phyloP scores from a whole-genome alignment of 495 filamentous ascomycete genomes.

The Annulohypoxylon nitens region DNA sequence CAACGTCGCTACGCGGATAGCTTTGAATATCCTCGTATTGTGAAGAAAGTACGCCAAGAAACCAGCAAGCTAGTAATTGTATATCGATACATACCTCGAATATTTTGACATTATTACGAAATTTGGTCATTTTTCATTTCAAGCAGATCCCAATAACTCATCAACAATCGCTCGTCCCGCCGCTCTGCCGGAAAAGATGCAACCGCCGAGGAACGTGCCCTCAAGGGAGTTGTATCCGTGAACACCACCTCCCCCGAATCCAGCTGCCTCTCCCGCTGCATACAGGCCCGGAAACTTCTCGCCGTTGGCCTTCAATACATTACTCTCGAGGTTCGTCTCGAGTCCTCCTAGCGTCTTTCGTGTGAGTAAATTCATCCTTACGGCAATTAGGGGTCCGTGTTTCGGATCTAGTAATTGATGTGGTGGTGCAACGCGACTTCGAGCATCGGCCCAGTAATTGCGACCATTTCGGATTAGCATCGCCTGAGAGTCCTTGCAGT shows the following conservation, averaged over 20 bases:
- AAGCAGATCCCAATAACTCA: constrained; percentile 50
- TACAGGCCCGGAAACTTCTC: constrained; percentile 62
- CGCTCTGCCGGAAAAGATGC: constrained; percentile 64
- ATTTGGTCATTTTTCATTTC: background rate
- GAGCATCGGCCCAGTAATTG: constrained; percentile 62
- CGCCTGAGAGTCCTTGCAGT: constrained; percentile 65
- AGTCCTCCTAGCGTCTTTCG: constrained; percentile 66
- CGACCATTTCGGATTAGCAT: constrained; percentile 65
- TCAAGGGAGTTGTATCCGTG: constrained; percentile 66
- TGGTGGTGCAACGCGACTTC: constrained; percentile 58
- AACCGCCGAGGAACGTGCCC: constrained; percentile 64
- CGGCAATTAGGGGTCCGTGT: constrained; percentile 64
- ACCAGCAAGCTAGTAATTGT: background rate
- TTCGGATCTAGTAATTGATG: constrained; percentile 62
- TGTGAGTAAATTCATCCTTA: constrained; percentile 65
- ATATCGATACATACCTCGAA: background rate
- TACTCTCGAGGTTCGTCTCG: constrained; percentile 65
- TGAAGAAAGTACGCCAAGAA: too few relatives aligned
- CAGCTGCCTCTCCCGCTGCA: constrained; percentile 66
- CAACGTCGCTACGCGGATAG: too few relatives aligned
- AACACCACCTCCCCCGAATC: constrained; percentile 66
- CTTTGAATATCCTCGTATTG: too few relatives aligned
- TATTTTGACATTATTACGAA: background rate
- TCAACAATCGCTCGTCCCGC: constrained; percentile 60
- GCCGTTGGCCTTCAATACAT: constrained; percentile 60